A percentile compares a stretch with the other conserved stretches of the same genome.
Conservation (phyloP, 2,329 filamentous ascomycete genomes). For the Beauveria varroae region DNA sequence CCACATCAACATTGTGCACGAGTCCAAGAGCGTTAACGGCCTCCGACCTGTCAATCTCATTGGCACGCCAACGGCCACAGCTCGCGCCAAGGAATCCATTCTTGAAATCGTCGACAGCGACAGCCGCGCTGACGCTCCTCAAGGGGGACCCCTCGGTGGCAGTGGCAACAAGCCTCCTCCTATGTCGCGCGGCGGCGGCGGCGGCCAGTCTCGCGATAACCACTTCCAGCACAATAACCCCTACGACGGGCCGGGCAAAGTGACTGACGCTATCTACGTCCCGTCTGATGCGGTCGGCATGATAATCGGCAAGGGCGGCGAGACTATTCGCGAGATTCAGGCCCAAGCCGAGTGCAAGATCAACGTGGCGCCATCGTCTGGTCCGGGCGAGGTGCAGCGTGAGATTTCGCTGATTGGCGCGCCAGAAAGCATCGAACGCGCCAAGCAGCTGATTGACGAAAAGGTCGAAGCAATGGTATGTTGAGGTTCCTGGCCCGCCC, state of each 20-base stretch:
- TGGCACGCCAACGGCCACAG: conserved; percentile 65
- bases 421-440: conserved; percentile 67
- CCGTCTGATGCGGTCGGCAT: conserved; percentile 89
- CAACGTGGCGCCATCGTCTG: conserved; percentile 78
- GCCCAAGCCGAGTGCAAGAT: conserved; percentile 84
- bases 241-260: conserved; percentile 52
- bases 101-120: conserved; percentile 94
- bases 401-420: conserved; percentile 81
- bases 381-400: conserved; percentile 69
- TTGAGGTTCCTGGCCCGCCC: conserved; percentile 16
- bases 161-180: conserved; percentile 19
- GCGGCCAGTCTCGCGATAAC: conserved; percentile 14
- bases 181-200: neutral
- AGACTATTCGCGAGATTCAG: conserved; percentile 93
- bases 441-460: conserved; percentile 80
- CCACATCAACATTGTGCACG: conserved; percentile 90
- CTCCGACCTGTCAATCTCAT: conserved; percentile 86
- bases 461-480: conserved; percentile 85
- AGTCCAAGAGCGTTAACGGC: conserved; percentile 87
- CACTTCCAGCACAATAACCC: conserved; percentile 29
- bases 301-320: conserved; percentile 92
- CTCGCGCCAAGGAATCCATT: conserved; percentile 76
- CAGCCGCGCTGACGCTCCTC: conserved; percentile 48
- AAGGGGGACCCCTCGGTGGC: conserved; percentile 26
- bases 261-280: conserved; percentile 76